These are phyloP conservation scores for Fusarium tjaetaba DNA, from an alignment of 2,329 filamentous ascomycete genomes.

Conservation along the genomic window DNA sequence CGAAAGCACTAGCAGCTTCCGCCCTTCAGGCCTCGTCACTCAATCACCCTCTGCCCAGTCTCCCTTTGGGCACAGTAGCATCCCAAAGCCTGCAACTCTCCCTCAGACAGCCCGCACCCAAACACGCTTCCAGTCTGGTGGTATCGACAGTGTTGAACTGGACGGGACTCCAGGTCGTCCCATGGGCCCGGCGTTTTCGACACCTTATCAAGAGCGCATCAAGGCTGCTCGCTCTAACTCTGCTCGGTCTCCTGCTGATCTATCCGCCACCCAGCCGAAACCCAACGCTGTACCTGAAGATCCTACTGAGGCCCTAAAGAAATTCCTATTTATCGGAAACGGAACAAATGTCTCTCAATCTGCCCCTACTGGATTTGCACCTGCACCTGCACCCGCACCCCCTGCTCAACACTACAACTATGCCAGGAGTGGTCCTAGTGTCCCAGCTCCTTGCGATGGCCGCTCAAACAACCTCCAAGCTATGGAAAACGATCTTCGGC, in stretches of 20 bases:
- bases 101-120: constrained; percentile 42
- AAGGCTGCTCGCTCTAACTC: constrained; percentile 59
- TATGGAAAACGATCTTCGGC: constrained; percentile 65
- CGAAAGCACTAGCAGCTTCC: constrained; percentile 60
- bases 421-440: constrained; percentile 2
- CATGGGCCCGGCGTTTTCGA: constrained; percentile 75
- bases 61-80: constrained; percentile 43
- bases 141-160: constrained; percentile 62
- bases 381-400: constrained; percentile 28
- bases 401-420: constrained; percentile 25
- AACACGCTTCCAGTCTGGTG: constrained; percentile 34
- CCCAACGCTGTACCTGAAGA: constrained; percentile 41
- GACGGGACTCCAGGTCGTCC: constrained; percentile 65
- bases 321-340: constrained; percentile 62
- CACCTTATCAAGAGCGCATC: constrained; percentile 70
- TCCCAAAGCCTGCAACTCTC: constrained; percentile 37
- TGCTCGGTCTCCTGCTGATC: constrained; percentile 30
- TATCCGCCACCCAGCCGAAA: constrained; percentile 19
- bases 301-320: constrained; percentile 63
- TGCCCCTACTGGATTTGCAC: constrained; percentile 32
- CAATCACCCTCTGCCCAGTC: constrained; percentile 63
- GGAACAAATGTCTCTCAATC: constrained; percentile 28
- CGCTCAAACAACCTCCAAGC: constrained; percentile 50
- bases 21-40: constrained; percentile 52
- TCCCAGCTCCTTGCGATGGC: constrained; percentile 11